Evolutionary conservation across 2,329 filamentous ascomycete genomes (phyloP).

Genomic region (Diaporthe australafricana): DNA sequence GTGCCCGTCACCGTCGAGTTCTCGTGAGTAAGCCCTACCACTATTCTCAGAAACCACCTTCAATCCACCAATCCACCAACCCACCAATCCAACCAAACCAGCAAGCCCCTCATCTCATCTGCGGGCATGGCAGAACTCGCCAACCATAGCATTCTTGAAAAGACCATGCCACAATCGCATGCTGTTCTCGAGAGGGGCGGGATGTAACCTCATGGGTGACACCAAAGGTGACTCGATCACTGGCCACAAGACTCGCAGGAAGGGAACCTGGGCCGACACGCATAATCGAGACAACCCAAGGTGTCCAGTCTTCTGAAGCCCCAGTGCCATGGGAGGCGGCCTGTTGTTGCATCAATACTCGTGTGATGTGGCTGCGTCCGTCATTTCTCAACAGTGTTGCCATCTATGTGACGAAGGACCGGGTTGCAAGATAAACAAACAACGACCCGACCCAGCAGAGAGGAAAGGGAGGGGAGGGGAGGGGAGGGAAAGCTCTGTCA

Average conservation of each 20-base stretch:
- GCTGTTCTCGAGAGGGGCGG: not conserved
- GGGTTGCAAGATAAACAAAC: not conserved
- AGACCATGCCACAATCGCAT: constrained; percentile 9
- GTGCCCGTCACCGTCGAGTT: constrained; percentile 70
- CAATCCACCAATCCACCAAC: not conserved
- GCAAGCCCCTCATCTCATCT: not conserved
- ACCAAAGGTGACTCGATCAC: not conserved
- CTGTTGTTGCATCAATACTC: not conserved
- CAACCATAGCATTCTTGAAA: constrained; percentile 1
- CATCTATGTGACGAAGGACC: not conserved
- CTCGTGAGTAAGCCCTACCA: constrained; percentile 56
- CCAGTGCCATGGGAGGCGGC: not conserved
- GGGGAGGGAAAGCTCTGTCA: constrained; percentile 3
- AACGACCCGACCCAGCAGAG: not conserved
- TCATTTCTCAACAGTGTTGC: not conserved
- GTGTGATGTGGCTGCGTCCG: not conserved
- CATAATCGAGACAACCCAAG: not conserved
- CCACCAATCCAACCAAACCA: too few relatives aligned
- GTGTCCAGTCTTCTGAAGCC: not conserved
- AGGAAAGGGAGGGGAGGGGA: not conserved
- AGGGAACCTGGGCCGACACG: not conserved
- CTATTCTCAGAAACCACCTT: not conserved
- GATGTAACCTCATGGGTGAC: not conserved
- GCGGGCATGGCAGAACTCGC: not conserved
- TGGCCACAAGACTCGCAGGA: not conserved